A percentile compares a stretch with the other conserved stretches of the same genome.
phyloP scores from a whole-genome alignment of 805 yeast genomes.

The Saccharomycopsis sp. region DNA sequence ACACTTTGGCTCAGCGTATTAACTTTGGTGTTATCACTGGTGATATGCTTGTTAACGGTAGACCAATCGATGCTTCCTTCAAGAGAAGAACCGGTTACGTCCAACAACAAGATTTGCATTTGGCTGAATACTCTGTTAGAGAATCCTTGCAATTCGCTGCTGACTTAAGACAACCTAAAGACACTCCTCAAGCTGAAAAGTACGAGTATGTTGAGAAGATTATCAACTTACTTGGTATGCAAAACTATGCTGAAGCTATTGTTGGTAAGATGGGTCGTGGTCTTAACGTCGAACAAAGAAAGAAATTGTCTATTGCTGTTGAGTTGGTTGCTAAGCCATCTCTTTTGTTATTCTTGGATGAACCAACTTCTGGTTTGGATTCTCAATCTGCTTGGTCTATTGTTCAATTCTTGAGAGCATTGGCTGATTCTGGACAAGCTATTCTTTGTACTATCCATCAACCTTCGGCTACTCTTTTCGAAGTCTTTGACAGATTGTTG shows the following conservation, averaged over 20 bases:
- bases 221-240: constrained; percentile 36
- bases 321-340: constrained; percentile 38
- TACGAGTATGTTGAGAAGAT: constrained; percentile 38
- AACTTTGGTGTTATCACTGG: constrained; percentile 50
- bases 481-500: constrained; percentile 53
- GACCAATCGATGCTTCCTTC: constrained; percentile 40
- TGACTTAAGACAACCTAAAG: constrained; percentile 38
- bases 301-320: constrained; percentile 33
- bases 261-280: constrained; percentile 40
- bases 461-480: constrained; percentile 55
- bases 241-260: constrained; percentile 34
- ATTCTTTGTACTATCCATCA: constrained; percentile 61
- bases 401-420: constrained; percentile 42
- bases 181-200: constrained; percentile 37
- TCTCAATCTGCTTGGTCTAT: constrained; percentile 55
- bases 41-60: constrained; percentile 49
- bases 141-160: constrained; percentile 43
- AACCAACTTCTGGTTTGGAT: constrained; percentile 49
- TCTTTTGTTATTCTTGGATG: constrained; percentile 41
- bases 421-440: constrained; percentile 50
- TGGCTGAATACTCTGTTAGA: constrained; percentile 32
- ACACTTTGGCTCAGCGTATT: constrained; percentile 45
- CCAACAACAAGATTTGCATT: constrained; percentile 50
- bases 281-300: constrained; percentile 32
- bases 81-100: constrained; percentile 51